Base-by-base conservation (phyloP, 2,329 filamentous ascomycete species). In the Ceratocystis lukuohia region DNA sequence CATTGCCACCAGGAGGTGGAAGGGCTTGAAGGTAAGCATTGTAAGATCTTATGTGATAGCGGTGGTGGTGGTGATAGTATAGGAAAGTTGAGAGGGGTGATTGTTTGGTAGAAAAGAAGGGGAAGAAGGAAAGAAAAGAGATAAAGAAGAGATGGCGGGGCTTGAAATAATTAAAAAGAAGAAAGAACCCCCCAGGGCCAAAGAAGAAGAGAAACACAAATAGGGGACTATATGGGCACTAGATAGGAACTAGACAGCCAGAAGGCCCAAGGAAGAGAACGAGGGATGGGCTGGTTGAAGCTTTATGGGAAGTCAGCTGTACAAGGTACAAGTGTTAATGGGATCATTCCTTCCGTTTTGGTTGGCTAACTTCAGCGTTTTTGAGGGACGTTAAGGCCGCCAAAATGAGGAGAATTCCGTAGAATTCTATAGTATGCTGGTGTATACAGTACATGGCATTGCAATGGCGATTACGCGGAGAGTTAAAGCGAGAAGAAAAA, bases 1-100 rank as follows among this genome's bases (percentile, higher is more conserved):
- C 70, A 86, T 72, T 71, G 80, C 81, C 75, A 84, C 72, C 68
- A 84, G 72, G 71, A 83, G 75, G 72, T 79, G 77, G 71, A 77
- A 77, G 65, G 76, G 77, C 72, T 77, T 80, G 70, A 78, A 72
- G 69, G 76, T 75, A 71, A 78, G 75, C 82, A 84, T 84, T 69
- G n/a, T 56, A 41, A 4, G 37, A 41, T 41, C 37, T 15, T 41
- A 41, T 41, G 37, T 41, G 37, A 15, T 41, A 41, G 37, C 10
- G 33, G 33, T 41, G 37, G 37, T 41, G 10, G 37, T 41, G 12
- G 37, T 41, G 37, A 3, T 41, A 41, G 37, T 41, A 15, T 41
- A 41, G 37, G 37, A 33, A 46, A 63, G 46, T 45, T 57, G 46
- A 33, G 61, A n/a, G n/a, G 41, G 37, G 30, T 1, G 28, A 12